A percentile compares a stretch with the other conserved stretches of the same genome.
Conservation (phyloP, 257 asterid genomes). For the Solanum chmielewskii region DNA sequence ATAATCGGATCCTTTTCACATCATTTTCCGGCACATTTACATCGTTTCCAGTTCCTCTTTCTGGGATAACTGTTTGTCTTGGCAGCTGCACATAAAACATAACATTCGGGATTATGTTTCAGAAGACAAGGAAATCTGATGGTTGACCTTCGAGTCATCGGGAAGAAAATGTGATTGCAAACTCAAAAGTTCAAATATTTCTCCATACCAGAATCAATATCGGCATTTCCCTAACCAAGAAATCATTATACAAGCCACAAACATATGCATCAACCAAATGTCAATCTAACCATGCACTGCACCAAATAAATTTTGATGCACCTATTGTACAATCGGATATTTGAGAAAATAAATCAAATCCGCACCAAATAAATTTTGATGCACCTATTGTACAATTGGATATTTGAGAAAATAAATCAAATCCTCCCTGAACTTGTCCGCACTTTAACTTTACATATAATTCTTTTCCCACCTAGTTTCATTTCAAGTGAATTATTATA, state of each 20-base stretch:
- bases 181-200: not conserved
- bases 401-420: not conserved
- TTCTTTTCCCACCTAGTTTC: not conserved
- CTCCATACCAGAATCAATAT: not conserved
- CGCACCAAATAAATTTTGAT: not conserved
- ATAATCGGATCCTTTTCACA: constrained; percentile 53
- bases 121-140: not conserved
- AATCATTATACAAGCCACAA: not conserved
- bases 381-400: not conserved
- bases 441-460: not conserved
- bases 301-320: not conserved
- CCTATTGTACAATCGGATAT: not conserved
- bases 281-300: not conserved
- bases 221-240: not conserved
- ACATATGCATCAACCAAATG: not conserved
- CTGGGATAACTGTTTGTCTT: constrained; percentile 5
- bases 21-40: constrained; percentile 72
- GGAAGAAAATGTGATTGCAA: not conserved
- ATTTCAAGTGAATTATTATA: not conserved
- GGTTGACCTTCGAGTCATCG: not conserved
- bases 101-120: not conserved
- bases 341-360: not conserved
- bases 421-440: not conserved
- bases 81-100: constrained; percentile 20
- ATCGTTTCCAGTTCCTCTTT: constrained; percentile 36